Evolutionary conservation across 257 asterid species (phyloP), one percentile per base, ranked within the genome.

Genomic region (Solanum rostratum): DNA sequence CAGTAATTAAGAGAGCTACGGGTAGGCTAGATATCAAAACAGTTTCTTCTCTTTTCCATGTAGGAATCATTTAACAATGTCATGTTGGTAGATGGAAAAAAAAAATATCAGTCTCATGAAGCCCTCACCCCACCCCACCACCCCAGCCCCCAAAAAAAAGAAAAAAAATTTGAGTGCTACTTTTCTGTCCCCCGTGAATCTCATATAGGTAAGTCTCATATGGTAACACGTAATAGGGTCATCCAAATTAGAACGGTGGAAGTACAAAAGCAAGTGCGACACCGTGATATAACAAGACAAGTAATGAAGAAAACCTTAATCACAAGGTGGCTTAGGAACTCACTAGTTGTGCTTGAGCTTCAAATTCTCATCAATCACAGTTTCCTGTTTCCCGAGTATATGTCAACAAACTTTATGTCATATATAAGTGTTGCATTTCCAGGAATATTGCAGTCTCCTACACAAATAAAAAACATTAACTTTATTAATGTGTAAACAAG

Each of bases 391-490:
- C 98, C 98, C 20, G 79, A 83, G 90, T 94, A 95, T 86, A 95
- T 80, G 13, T 90, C 90, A 18, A 94, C 96, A 79, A 94, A 94
- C 7, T 90, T 89, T 87, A 95, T 90, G 55, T 94, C 98, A 13
- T 94, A 95, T 41, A 91, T 27, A 74, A 95, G 97, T 1, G 98
- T 95, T 13, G 98, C 98, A 81, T 95, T 94, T 86, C 88, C 97
- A 33, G 98, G 98, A 78, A 95, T 91, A 88, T 94, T 95, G 89
- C 98, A 95, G 83, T 95, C 98, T 87, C 98, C 98, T 95, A 88
- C 29, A 57, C 53, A 86, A 52, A 74, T 52, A 41, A 54, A 10
- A 45, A 6, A 70, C 41, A 7, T 14, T 30, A 45, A 71, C 46
- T 16, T 78, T 39, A n/a, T 79, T 66, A 50, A 30, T 33, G 39